Evolutionary conservation across 192 early-diverging fungal species (phyloP).

Genomic region (Coemansia sp.): DNA sequence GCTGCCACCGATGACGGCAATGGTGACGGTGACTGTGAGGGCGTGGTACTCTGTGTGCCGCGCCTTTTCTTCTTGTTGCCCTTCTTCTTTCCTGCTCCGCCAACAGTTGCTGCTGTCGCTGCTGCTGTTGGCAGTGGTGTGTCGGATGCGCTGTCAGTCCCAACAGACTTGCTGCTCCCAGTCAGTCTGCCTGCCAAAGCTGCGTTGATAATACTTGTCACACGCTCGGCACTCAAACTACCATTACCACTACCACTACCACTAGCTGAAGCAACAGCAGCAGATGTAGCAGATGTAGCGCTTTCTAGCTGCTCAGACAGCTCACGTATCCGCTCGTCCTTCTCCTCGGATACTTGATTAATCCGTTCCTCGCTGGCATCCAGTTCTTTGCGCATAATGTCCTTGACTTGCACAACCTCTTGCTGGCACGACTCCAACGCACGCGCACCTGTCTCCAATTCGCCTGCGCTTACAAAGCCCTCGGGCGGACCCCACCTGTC

Average conservation of each 20-base stretch:
- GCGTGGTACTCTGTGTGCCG: constrained; percentile 13
- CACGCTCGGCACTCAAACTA: constrained; percentile 23
- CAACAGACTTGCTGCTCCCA: neutral
- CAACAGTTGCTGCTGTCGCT: neutral
- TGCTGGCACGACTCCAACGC: constrained; percentile 15
- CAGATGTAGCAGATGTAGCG: neutral
- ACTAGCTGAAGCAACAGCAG: neutral
- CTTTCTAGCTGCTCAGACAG: constrained; percentile 14
- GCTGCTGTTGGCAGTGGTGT: no score
- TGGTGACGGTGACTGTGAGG: constrained; percentile 20
- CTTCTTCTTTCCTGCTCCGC: constrained; percentile 18
- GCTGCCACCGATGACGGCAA: neutral
- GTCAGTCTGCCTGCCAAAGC: constrained; percentile 24
- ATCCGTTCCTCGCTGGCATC: constrained; percentile 19
- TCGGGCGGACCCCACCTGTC: constrained; percentile 28
- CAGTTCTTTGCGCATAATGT: constrained; percentile 31
- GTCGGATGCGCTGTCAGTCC: neutral
- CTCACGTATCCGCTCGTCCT: constrained; percentile 8
- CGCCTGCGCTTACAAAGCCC: constrained; percentile 20
- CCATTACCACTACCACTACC: neutral
- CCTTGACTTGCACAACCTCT: constrained; percentile 32
- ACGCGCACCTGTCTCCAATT: constrained; percentile 21
- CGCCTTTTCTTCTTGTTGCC: constrained; percentile 42
- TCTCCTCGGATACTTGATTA: constrained; percentile 8
- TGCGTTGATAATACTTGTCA: constrained; percentile 24